These are phyloP conservation scores for Neopestalotiopsis sp. DNA, from an alignment of 2,329 filamentous ascomycete genomes.

Conservation along the genomic window DNA sequence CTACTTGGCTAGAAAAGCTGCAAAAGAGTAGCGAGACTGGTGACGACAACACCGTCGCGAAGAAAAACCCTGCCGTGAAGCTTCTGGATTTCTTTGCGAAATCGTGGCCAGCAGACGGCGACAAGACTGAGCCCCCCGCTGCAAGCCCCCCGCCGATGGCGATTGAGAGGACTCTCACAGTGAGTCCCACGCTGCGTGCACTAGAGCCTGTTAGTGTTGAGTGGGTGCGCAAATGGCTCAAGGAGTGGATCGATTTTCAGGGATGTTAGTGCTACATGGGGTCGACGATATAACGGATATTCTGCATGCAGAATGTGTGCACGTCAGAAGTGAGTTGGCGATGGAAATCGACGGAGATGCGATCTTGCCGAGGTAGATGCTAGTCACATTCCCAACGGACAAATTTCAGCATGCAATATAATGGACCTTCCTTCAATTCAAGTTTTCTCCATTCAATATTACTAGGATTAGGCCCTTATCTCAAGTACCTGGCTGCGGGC, in stretches of 20 bases:
- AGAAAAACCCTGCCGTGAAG: not conserved
- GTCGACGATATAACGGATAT: too few relatives aligned
- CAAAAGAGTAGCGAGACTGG: not conserved
- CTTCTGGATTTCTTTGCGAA: not conserved
- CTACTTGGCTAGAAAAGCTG: not conserved
- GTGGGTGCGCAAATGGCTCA: slow-evolving; percentile 42
- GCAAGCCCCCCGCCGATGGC: not conserved
- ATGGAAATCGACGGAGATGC: too few relatives aligned
- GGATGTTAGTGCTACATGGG: not conserved
- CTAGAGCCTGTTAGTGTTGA: slow-evolving; percentile 33
- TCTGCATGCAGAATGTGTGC: too few relatives aligned
- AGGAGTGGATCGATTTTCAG: slow-evolving; percentile 34
- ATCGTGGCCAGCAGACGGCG: not conserved
- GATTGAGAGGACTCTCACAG: not conserved
- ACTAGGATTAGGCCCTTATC: too few relatives aligned
- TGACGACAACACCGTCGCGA: not conserved
- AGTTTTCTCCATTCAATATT: too few relatives aligned
- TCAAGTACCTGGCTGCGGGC: too few relatives aligned
- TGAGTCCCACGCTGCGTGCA: slow-evolving; percentile 32
- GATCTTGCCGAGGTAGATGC: too few relatives aligned
- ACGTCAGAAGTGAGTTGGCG: too few relatives aligned
- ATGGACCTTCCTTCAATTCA: too few relatives aligned
- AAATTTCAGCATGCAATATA: too few relatives aligned
- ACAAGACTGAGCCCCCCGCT: not conserved
- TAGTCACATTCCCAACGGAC: too few relatives aligned